These are phyloP conservation scores for Ensete glaucum DNA, from an alignment of 176 grass and related monocot genomes.

Conservation along the genomic window DNA sequence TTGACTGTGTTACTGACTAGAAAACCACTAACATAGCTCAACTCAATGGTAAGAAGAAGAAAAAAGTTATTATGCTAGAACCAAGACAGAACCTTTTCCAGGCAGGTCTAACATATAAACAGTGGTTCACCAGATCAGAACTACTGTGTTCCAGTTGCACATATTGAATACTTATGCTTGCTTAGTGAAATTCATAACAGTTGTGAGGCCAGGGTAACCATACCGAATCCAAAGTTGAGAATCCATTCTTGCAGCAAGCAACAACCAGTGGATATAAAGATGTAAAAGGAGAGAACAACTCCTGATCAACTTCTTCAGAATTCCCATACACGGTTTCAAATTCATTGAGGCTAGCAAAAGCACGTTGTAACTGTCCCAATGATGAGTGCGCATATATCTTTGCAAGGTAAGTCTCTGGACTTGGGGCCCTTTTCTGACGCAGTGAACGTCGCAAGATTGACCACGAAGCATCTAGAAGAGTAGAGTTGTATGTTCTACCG, in stretches of 20 bases:
- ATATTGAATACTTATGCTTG: too few relatives aligned
- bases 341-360: slow-evolving; percentile 63
- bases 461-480: slow-evolving; percentile 61
- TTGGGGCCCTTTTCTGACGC: slow-evolving; percentile 55
- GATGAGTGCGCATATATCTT: slow-evolving; percentile 83
- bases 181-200: too few relatives aligned
- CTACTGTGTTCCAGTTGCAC: too few relatives aligned
- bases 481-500: slow-evolving; percentile 52
- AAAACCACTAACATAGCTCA: too few relatives aligned
- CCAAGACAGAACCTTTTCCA: too few relatives aligned
- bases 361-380: slow-evolving; percentile 65
- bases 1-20: too few relatives aligned
- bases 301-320: slow-evolving; percentile 41
- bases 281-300: slow-evolving; percentile 79
- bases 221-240: slow-evolving; percentile 76
- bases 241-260: slow-evolving; percentile 73
- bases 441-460: slow-evolving; percentile 55
- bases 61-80: too few relatives aligned
- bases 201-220: neutral
- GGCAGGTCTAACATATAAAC: too few relatives aligned
- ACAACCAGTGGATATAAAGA: slow-evolving; percentile 68
- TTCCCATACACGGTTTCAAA: slow-evolving; percentile 73
- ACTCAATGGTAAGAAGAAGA: too few relatives aligned
- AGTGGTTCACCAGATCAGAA: too few relatives aligned
- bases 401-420: slow-evolving; percentile 55